A percentile compares a stretch with the other conserved stretches of the same genome.
Conservation (phyloP, 306 rosid genomes). For the Cicer bijugum region DNA sequence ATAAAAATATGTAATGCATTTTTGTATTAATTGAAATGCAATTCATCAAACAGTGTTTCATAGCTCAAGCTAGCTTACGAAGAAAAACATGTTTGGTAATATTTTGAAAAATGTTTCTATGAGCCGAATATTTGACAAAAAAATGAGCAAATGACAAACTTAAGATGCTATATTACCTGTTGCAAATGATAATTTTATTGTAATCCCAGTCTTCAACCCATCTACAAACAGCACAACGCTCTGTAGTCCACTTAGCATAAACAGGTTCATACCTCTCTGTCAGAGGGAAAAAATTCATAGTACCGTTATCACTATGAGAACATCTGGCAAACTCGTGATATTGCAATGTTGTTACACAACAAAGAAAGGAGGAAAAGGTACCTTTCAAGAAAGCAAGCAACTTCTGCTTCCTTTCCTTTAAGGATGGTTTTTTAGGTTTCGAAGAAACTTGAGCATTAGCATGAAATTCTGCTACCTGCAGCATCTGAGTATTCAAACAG, state of each 20-base stretch:
- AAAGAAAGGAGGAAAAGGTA: constrained; percentile 46
- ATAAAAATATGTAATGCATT: constrained; percentile 42
- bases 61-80: constrained; percentile 32
- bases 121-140: constrained; percentile 32
- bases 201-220: constrained; percentile 99
- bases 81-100: not conserved
- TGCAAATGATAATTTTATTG: constrained; percentile 97
- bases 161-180: constrained; percentile 59
- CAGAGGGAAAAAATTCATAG: constrained; percentile 42
- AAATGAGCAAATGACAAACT: constrained; percentile 15
- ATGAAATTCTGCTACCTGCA: constrained; percentile 92
- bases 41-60: constrained; percentile 33
- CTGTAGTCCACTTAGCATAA: constrained; percentile 96
- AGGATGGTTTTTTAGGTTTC: constrained; percentile 81
- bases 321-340: constrained; percentile 31
- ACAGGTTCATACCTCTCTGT: constrained; percentile 97
- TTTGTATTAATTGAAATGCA: constrained; percentile 27
- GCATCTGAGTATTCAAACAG: constrained; percentile 71
- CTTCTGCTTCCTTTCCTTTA: constrained; percentile 88
- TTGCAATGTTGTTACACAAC: constrained; percentile 26
- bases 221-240: constrained; percentile 99
- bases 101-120: not conserved
- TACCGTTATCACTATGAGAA: constrained; percentile 34
- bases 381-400: constrained; percentile 93
- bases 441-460: constrained; percentile 72